phyloP scores from a whole-genome alignment of 306 rosid species.

The barrel medic (Medicago truncatula) region MtrunA17r5.0-ANR NC_053043.1:921001-921500 shows the following conservation, averaged over 20 bases:
- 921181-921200: slow-evolving; percentile 67
- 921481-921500: slow-evolving; percentile 13
- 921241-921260: not conserved
- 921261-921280: not conserved
- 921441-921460: slow-evolving; percentile 36
- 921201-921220: slow-evolving; percentile 82
- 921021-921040: slow-evolving; percentile 98
- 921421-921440: slow-evolving; percentile 95
- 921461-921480: slow-evolving; percentile 13
- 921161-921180: slow-evolving; percentile 69
- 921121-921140: slow-evolving; percentile 94
- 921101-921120: slow-evolving; percentile 23
- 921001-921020: slow-evolving; percentile 92
- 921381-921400: slow-evolving; percentile 89
- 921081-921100: slow-evolving; percentile 9
- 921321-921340: not conserved
- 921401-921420: slow-evolving; percentile 99
- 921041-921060: slow-evolving; percentile 63
- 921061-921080: slow-evolving; percentile 21
- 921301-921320: not conserved
- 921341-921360: slow-evolving; percentile 35
- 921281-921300: not conserved
- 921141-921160: slow-evolving; percentile 89
- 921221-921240: slow-evolving; percentile 77
- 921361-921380: slow-evolving; percentile 93